Evolutionary conservation across 257 asterid genomes (phyloP).

Genomic region (Lycium barbarum): DNA sequence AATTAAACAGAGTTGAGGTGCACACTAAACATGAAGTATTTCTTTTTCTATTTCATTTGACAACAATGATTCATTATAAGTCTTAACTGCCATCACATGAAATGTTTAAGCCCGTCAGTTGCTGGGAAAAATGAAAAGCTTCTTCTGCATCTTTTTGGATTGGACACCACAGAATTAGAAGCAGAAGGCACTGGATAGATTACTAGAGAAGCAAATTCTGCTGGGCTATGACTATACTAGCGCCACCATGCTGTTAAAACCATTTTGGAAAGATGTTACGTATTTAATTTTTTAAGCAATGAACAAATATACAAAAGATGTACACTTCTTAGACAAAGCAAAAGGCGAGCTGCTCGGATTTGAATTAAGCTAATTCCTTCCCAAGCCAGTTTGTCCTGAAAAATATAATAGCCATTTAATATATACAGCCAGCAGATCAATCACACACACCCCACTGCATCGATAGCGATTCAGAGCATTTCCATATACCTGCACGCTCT

Average conservation of each 20-base stretch:
- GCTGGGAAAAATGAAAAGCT: background rate
- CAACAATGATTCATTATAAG: slow-evolving; percentile 5
- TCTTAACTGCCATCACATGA: background rate
- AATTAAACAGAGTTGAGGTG: slow-evolving; percentile 21
- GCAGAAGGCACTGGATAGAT: background rate
- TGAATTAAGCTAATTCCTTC: slow-evolving; percentile 14
- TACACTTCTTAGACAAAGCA: background rate
- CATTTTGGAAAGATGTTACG: background rate
- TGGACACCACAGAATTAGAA: background rate
- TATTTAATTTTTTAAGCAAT: background rate
- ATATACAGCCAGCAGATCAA: background rate
- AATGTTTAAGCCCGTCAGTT: background rate
- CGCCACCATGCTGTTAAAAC: background rate
- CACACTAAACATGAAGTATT: slow-evolving; percentile 9
- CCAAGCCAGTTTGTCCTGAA: background rate
- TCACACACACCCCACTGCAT: background rate
- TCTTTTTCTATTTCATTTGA: background rate
- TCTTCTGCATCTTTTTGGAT: background rate
- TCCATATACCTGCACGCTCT: background rate
- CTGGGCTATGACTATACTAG: background rate
- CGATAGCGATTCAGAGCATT: background rate
- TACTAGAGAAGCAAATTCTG: background rate
- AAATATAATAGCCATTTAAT: background rate
- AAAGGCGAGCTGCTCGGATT: slow-evolving; percentile 4
- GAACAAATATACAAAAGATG: slow-evolving; percentile 7